These are phyloP conservation scores for Cylindricascospora bacillispora DNA, from an alignment of 1,139 yeast species.

Conservation along the genomic window DNA sequence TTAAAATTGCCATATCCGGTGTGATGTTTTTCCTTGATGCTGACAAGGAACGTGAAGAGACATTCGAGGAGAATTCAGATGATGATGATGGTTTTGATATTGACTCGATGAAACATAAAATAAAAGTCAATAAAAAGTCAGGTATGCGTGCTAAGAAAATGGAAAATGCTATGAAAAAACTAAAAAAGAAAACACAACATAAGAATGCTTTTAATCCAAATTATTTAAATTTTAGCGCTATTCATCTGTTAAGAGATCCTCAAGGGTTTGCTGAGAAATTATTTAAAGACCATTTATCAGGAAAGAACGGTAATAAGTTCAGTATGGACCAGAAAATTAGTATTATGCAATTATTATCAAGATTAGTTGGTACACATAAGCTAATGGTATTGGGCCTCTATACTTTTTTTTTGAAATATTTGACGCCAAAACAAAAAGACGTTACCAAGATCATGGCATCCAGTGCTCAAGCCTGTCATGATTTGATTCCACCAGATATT, in stretches of 20 bases:
- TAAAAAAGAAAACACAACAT: conserved; percentile 54
- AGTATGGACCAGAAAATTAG: conserved; percentile 81
- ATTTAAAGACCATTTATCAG: conserved; percentile 57
- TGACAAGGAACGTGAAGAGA: conserved; percentile 86
- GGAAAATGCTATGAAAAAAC: conserved; percentile 53
- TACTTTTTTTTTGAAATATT: conserved; percentile 73
- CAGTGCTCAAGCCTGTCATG: conserved; percentile 92
- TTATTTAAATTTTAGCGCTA: conserved; percentile 86
- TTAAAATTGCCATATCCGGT: conserved; percentile 82
- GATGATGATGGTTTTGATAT: conserved; percentile 66
- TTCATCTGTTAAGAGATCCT: conserved; percentile 88
- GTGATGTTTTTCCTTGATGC: conserved; percentile 87
- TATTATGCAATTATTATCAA: conserved; percentile 72
- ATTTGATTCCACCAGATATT: conserved; percentile 90
- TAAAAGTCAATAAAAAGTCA: conserved; percentile 73
- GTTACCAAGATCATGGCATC: conserved; percentile 97
- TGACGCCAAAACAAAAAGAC: conserved; percentile 87
- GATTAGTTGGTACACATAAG: conserved; percentile 90
- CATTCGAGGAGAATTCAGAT: conserved; percentile 56
- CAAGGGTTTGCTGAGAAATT: conserved; percentile 91
- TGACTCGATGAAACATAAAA: conserved; percentile 59
- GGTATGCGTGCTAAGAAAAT: conserved; percentile 69
- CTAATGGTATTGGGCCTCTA: conserved; percentile 80
- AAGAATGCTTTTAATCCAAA: conserved; percentile 40
- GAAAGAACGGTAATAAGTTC: conserved; percentile 53